These are phyloP conservation scores for Tulasnella sp. DNA, from an alignment of 768 basidiomycete genomes.

Conservation along the genomic window DNA sequence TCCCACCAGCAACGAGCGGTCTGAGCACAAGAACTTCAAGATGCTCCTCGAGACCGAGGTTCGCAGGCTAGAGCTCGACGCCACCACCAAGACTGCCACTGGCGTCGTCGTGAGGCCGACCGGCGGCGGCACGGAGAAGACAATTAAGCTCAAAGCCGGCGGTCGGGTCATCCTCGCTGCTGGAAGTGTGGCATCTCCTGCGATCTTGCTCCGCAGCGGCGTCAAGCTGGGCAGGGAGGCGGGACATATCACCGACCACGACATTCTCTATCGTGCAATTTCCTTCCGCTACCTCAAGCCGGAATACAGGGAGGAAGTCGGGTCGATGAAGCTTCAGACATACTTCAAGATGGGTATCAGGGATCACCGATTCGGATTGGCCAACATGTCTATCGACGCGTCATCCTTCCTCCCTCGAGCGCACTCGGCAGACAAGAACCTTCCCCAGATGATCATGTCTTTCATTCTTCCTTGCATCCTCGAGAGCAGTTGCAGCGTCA, in stretches of 20 bases:
- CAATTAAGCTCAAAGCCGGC: not conserved
- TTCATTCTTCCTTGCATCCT: not conserved
- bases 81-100: not conserved
- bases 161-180: constrained; percentile 18
- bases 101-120: not conserved
- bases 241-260: constrained; percentile 22
- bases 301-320: constrained; percentile 14
- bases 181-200: constrained; percentile 21
- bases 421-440: not conserved
- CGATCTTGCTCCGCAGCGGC: constrained; percentile 23
- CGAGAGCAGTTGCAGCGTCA: not conserved
- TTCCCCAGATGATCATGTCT: not conserved
- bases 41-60: constrained; percentile 20
- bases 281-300: constrained; percentile 21
- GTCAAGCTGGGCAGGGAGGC: not conserved
- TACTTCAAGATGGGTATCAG: not conserved
- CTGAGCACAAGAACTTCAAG: constrained; percentile 21
- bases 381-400: constrained; percentile 23
- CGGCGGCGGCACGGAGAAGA: not conserved
- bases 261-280: constrained; percentile 20
- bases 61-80: not conserved
- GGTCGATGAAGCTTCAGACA: not conserved
- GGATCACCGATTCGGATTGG: constrained; percentile 19
- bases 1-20: no score
- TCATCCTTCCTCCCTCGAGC: constrained; percentile 24